Base-by-base conservation (phyloP, 257 asterid species). In the Oldenlandia corymbosa region DNA sequence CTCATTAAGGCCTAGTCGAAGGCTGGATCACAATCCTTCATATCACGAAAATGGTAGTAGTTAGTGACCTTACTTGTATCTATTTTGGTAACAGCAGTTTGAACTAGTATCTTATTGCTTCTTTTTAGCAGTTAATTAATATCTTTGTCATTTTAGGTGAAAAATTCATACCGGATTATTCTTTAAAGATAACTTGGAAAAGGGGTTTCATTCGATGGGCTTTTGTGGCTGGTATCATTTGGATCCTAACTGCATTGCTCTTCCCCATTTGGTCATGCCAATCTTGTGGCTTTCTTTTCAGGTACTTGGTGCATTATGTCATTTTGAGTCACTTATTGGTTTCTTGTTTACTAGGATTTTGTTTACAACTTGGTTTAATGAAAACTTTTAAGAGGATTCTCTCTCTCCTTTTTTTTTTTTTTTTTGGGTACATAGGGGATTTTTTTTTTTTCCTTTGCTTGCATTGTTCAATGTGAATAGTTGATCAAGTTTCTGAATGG, bases 241-340 rank as follows among this genome's bases (percentile, higher is more conserved):
- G 83, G 84, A 76, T 74, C 63, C 76, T 73, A 27, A 37, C 65
- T 24, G 81, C 72, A 27, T 70, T 78, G 56, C 58, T 75, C 43
- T 81, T 78, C 64, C 86, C 78, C 54, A 60, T 74, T 12, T 81
- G 83, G 83, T 63, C 86, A 61, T 81, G 86, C 69, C 84, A 81
- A 54, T 78, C 83, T 10, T 24, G 56, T 78, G 34, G 63, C 67
- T 67, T 79, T 81, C 71, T 75, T 81, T 70, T 73, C 81, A 70
- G 84, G 84, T 75, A 45, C 10, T 57, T 45, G n/a, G 18, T 28
- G 17, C 32, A 39, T 46, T 31, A 27, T 50, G 13, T 51, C 21
- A 21, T 31, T 53, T 17, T 47, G 2, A 47, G 12, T 46, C 20
- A 43, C 14, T 45, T 54, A 20, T n/a, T 28, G 56, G 27, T 66